Evolutionary conservation across 1,284 basidiomycete genomes (phyloP), one percentile per base, ranked within the genome.

Genomic region (Hymenochaete sp.): DNA sequence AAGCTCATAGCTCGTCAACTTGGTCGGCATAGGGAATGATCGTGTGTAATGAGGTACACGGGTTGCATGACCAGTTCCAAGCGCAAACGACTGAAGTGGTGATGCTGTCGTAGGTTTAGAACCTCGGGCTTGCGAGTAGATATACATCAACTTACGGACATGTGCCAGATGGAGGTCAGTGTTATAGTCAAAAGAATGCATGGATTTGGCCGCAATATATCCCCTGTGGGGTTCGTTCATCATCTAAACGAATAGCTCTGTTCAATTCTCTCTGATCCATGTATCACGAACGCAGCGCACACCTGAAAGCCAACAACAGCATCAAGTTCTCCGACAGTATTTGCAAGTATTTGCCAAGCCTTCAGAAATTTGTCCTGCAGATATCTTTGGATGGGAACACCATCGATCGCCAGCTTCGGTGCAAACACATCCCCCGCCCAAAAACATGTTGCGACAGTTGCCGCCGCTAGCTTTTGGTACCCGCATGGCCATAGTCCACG

Each of bases 191-290:
- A 90, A 98, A 25, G 69, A 68, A 56, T 97, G 81, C 42, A 97
- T 73, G 2, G 89, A 90, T 32, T 78, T 70, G 2, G 95, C 67
- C 47, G 85, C 78, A 50, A 96, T 79, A 58, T 93, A 96, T 19
- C 95, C 96, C 57, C 84, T 73, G 64, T 98, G 93, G 0, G 95
- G 95, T 63, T 98, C 95, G 57, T 98, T 98, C 76, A 97, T 85
- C 60, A 90, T 75, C 86, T 91, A 50, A 6, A 25, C 13, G 26
- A 29, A 21, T 26, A 39, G 16, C 38, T 19, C 13, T 22, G 43
- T 8, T 4, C 21, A n/a, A 8, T 35, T 35, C n/a, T n/a, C n/a
- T n/a, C n/a, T n/a, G n/a, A n/a, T n/a, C n/a, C n/a, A n/a, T 27
- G 38, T 11, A 44, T 27, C 18, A 7, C 42, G 2, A 6, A 45